Base-by-base conservation (phyloP, 2,329 filamentous ascomycete genomes). In the Talaromyces rugulosus region DNA sequence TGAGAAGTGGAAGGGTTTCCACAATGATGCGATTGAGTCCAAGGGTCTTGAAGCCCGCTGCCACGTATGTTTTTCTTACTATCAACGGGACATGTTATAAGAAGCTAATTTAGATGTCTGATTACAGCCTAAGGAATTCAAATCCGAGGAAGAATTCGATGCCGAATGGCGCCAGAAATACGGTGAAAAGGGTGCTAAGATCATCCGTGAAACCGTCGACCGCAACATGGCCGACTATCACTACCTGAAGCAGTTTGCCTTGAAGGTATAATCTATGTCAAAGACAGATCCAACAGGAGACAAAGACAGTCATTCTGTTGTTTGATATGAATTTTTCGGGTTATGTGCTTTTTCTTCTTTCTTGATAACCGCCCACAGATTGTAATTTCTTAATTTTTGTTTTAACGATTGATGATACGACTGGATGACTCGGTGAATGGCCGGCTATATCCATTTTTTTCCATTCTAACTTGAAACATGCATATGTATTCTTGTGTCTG, bases 1-100 rank as follows among this genome's bases (percentile, higher is more conserved):
- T 78, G 92, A 93, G 78, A 98, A 99, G 81, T 98, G 95, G 95
- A 90, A 88, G 68, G 95, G 95, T 11, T 98, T 96, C 80, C 95
- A 98, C 75, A 90, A 98, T 68, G 95, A 98, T 80, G 95, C 92
- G 14, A 91, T 98, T 69, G 82, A 90, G 67, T 96, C 91, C 72
- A 89, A 83, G 42, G 87, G 87, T 64, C 80, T 99, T 70, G 89
- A 88, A 73, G 86, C 90, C 4, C 73, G 79, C 65, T 61, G 65
- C 58, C 77, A 80, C 63, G 80, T 81, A 74, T 72, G 78, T 69
- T 18, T 31, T 16, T 44, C 12, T 30, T 36, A 31, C 28, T 58
- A n/a, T 23, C 12, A 53, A 53, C 50, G 16, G 50, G 16, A 33
- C 50, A 33, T 12, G n/a, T 23, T 9, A 23, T 31, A 1, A 53